These are phyloP conservation scores for Penicillium griseofulvum DNA, from an alignment of 2,329 filamentous ascomycete species.

Conservation along the genomic window DNA sequence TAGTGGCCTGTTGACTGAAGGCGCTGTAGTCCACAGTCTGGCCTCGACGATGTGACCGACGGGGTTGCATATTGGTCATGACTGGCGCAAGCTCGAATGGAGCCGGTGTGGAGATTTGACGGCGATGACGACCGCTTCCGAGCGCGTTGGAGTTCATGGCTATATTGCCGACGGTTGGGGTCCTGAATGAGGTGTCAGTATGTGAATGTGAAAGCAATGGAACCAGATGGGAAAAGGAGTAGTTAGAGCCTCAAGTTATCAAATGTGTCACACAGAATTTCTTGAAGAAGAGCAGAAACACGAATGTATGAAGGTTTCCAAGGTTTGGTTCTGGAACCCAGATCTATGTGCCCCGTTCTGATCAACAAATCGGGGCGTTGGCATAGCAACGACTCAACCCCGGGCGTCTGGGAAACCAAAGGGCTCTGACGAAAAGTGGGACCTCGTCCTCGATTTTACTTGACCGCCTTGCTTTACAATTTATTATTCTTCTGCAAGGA, in stretches of 20 bases:
- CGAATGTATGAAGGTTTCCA: constrained; percentile 25
- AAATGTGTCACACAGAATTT: neutral
- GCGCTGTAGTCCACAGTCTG: constrained; percentile 76
- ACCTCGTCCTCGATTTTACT: constrained; percentile 8
- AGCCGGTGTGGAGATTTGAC: constrained; percentile 78
- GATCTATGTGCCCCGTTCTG: constrained; percentile 35
- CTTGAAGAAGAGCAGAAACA: constrained; percentile 18
- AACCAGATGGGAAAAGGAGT: constrained; percentile 13
- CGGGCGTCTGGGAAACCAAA: constrained; percentile 33
- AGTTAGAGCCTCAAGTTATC: constrained; percentile 16
- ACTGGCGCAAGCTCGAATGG: constrained; percentile 71
- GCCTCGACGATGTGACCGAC: constrained; percentile 68
- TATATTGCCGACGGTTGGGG: constrained; percentile 28
- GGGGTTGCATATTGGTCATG: constrained; percentile 51
- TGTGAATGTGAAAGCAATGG: constrained; percentile 43
- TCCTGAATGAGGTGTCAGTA: constrained; percentile 62
- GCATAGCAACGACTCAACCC: constrained; percentile 33
- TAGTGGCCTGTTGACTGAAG: constrained; percentile 48
- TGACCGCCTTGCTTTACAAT: constrained; percentile 14
- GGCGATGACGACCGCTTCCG: constrained; percentile 71
- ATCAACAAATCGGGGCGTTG: constrained; percentile 42
- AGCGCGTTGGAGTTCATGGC: constrained; percentile 27
- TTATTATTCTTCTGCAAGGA: constrained; percentile 21
- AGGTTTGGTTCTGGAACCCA: constrained; percentile 26
- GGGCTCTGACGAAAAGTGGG: constrained; percentile 18